Percentiles rank a stretch among this genome's conserved stretches.
Conservation (phyloP, 495 filamentous ascomycete species). For the Stereocaulon alpinum region DNA sequence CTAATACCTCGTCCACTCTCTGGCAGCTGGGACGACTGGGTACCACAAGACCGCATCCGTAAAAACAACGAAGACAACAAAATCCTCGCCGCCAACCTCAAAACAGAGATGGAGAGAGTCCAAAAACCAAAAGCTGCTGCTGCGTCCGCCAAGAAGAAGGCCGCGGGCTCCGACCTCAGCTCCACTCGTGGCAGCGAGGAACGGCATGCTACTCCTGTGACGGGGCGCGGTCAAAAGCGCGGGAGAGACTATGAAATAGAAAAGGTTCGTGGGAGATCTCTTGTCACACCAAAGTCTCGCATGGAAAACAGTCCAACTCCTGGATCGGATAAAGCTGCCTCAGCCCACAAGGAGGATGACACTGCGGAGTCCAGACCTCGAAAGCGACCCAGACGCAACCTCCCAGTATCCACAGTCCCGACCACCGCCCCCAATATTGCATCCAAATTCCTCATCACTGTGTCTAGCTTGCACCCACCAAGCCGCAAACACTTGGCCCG, state of each 20-base stretch:
- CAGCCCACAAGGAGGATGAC: no score
- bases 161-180: conserved; percentile 61
- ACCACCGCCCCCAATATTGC: no score
- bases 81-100: conserved; percentile 62
- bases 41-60: conserved; percentile 83
- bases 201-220: conserved; percentile 53
- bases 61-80: conserved; percentile 93
- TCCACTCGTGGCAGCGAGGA: conserved; percentile 83
- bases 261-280: conserved; percentile 48
- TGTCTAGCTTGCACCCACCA: no score
- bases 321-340: no score
- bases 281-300: background rate
- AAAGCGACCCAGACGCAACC: no score
- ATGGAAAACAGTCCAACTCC: no score
- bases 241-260: conserved; percentile 76
- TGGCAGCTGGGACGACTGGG: conserved; percentile 93
- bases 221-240: conserved; percentile 57
- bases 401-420: no score
- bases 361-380: no score
- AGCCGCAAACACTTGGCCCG: no score
- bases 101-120: conserved; percentile 43
- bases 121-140: conserved; percentile 30
- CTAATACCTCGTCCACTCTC: background rate
- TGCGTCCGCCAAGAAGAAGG: conserved; percentile 47
- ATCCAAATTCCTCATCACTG: no score